Base-by-base conservation (phyloP, 2,329 filamentous ascomycete genomes). In the Colletotrichum neosansevieriae region DNA sequence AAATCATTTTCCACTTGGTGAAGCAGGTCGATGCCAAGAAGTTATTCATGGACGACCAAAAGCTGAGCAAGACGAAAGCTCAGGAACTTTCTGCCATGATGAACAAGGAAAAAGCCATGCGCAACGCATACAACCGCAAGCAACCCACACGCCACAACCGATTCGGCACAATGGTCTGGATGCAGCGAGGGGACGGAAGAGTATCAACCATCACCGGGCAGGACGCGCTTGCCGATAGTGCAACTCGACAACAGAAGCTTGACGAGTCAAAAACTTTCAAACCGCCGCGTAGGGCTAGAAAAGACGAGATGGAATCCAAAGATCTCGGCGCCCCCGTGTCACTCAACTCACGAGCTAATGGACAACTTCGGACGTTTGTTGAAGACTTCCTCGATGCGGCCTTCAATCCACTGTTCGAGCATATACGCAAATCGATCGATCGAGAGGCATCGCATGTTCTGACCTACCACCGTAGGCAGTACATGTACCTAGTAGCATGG, bases 161-260 rank as follows among this genome's bases (percentile, higher is more conserved):
- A 38, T 99, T 98, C 75, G 96, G 96, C 3, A 97, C 94, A 11
- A 98, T 98, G 93, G 90, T 98, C 38, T 98, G 95, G 94, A 89
- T 99, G 42, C 94, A 97, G 81, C 86, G 94, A 63, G 92, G 94
- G 56, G 92, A 94, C 73, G 90, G 92, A 58, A 94, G 94, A 75
- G 88, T 96, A 74, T 92, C 93, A 0, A 94, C 94, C 0, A 87
- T 99, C 2, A 94, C 94, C 0, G 96, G 96, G 1, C 95, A 98
- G 76, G 91, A 94, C 73, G 92, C 92, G 4, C 86, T 99, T 50
- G 87, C 89, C 3, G 90, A 94, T 74, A 87, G 89, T 6, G 86
- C 92, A 9, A 87, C 88, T 44, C 91, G 92, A 6, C 87, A 97
- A 72, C 86, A 92, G 58, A 97, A 97, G 77, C 94, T 99, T 89